Percentiles rank a stretch among this genome's conserved stretches.
phyloP scores from a whole-genome alignment of 192 early-diverging fungal species.

The Allomyces arbusculus region DNA sequence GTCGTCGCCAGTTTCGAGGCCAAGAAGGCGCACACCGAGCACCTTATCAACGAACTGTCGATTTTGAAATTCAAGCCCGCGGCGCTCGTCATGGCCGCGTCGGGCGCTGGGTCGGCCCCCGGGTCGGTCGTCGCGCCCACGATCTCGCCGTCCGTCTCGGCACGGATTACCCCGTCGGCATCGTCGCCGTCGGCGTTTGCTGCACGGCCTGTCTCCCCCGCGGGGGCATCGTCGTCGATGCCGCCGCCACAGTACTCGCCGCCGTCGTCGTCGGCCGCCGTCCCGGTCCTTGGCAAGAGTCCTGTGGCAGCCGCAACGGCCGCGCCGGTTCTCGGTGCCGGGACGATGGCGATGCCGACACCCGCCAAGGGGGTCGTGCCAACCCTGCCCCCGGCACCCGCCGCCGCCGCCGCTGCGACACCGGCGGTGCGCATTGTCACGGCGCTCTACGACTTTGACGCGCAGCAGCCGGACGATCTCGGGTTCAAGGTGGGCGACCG shows the following conservation, averaged over 20 bases:
- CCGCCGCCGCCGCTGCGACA: neutral
- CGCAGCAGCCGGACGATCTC: slow-evolving; percentile 50
- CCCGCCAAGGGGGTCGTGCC: neutral
- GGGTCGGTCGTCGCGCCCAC: too few relatives aligned
- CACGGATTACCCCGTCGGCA: too few relatives aligned
- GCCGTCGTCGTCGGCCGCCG: too few relatives aligned
- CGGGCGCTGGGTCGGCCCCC: neutral
- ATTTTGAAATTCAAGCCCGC: slow-evolving; percentile 2
- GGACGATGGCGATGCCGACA: neutral
- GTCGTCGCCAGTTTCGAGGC: neutral
- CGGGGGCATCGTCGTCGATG: too few relatives aligned
- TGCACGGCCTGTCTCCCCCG: too few relatives aligned
- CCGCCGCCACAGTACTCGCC: too few relatives aligned
- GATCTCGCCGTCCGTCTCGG: too few relatives aligned
- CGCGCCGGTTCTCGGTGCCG: too few relatives aligned
- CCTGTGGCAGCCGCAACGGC: too few relatives aligned
- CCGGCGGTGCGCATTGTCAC: neutral
- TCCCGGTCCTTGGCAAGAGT: too few relatives aligned
- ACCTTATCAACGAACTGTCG: slow-evolving; percentile 1
- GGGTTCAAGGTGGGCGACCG: slow-evolving; percentile 44
- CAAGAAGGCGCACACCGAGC: neutral
- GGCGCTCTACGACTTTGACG: slow-evolving; percentile 60
- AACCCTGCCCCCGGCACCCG: neutral
- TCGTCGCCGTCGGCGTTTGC: too few relatives aligned
- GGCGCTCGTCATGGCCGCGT: neutral